These are phyloP conservation scores for Moesziomyces sp. DNA, from an alignment of 1,284 basidiomycete genomes.

Conservation along the genomic window DNA sequence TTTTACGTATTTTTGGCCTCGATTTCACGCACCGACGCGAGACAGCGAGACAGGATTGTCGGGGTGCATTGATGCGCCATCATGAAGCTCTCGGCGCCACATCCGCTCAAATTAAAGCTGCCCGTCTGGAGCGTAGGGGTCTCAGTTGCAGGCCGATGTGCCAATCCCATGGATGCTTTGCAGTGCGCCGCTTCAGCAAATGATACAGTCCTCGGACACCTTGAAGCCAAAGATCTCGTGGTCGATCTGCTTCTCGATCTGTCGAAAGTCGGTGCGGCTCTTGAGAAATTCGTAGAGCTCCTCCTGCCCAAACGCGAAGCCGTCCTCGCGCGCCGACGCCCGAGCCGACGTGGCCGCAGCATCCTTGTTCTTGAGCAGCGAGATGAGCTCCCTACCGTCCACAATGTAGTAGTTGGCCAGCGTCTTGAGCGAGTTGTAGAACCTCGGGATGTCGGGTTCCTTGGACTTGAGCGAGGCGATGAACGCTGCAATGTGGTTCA, in stretches of 20 bases:
- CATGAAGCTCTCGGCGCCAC: too few relatives aligned
- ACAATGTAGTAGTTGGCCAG: conserved; percentile 88
- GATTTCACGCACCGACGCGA: neutral
- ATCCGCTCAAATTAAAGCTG: too few relatives aligned
- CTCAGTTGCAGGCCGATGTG: too few relatives aligned
- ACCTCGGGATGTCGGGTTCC: conserved; percentile 77
- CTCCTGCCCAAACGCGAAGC: conserved; percentile 74
- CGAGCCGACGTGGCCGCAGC: conserved; percentile 4
- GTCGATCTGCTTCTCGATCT: conserved; percentile 63
- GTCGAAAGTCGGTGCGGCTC: conserved; percentile 54
- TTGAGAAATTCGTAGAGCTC: conserved; percentile 69
- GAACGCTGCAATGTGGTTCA: conserved; percentile 91
- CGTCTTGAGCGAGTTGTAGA: conserved; percentile 95
- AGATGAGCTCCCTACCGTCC: conserved; percentile 78
- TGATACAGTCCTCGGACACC: conserved; percentile 55
- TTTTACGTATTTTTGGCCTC: neutral
- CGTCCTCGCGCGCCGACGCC: conserved; percentile 12
- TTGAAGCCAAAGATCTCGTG: conserved; percentile 68
- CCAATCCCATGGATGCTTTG: too few relatives aligned
- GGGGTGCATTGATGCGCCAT: too few relatives aligned
- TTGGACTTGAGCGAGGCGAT: conserved; percentile 71
- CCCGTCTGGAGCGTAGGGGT: too few relatives aligned
- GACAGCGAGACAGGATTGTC: too few relatives aligned
- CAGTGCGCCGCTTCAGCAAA: conserved; percentile 20
- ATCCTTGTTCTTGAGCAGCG: conserved; percentile 24